These are phyloP conservation scores for Salix brachista DNA, from an alignment of 345 rosid species.

Conservation along the genomic window DNA sequence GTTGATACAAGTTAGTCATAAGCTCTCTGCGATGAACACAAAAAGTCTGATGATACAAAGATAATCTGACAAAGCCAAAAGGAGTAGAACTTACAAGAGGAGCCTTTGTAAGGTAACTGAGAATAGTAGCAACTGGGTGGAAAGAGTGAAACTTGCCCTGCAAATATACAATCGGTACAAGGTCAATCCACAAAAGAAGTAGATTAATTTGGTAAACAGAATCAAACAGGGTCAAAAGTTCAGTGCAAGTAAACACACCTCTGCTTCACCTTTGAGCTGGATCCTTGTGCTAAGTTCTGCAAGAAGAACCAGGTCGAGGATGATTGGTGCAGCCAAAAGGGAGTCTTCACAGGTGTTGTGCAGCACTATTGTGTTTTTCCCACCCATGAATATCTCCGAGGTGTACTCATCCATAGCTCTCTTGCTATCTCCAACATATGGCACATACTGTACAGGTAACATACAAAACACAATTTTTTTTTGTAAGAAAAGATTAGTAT, in stretches of 20 bases:
- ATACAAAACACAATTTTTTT: neutral
- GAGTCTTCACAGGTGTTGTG: constrained; percentile 98
- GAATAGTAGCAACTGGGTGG: constrained; percentile 97
- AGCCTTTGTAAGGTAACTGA: constrained; percentile 96
- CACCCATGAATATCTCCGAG: constrained; percentile 98
- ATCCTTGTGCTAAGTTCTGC: constrained; percentile 92
- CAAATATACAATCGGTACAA: neutral
- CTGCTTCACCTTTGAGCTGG: constrained; percentile 76
- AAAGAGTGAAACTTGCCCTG: constrained; percentile 95
- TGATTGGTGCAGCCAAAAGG: constrained; percentile 94
- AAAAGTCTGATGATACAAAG: neutral
- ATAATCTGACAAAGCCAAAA: neutral
- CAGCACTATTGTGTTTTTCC: constrained; percentile 79
- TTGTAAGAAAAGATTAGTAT: too few relatives aligned
- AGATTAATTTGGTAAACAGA: neutral
- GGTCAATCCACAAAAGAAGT: neutral
- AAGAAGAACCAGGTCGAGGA: constrained; percentile 88
- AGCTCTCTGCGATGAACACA: neutral
- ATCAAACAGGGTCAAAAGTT: neutral
- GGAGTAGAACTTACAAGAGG: constrained; percentile 67
- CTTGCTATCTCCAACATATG: constrained; percentile 96
- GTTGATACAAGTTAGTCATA: neutral
- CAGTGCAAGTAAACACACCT: constrained; percentile 39
- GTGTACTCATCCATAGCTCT: constrained; percentile 99
- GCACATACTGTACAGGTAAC: constrained; percentile 59